Evolutionary conservation across 2,329 filamentous ascomycete species (phyloP), one percentile per base, ranked within the genome.

Genomic region (Immersiporthe knoxdaviesiana): DNA sequence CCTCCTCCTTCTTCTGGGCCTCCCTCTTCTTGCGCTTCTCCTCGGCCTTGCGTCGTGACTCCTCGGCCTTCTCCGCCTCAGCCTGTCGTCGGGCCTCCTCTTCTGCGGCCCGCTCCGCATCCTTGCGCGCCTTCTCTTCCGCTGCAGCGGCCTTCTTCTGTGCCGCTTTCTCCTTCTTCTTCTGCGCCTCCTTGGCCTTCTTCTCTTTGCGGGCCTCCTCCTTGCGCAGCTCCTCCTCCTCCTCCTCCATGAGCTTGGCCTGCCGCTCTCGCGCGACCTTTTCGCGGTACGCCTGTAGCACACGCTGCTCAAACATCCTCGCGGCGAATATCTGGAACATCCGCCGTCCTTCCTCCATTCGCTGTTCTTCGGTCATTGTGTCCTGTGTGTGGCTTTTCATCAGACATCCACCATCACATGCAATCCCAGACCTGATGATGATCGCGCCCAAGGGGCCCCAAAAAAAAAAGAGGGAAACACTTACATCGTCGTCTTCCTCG

Each of bases 241-340:
- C 84, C 79, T 99, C 96, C 78, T 97, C 92, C 35, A 99, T 85
- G 30, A 99, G 89, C 78, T 94, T 94, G 76, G 92, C 87, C 77
- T 97, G 95, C 37, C 96, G 92, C 81, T 99, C 95, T 75, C 91
- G 90, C 24, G 96, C 93, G 3, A 99, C 95, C 79, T 97, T 97
- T 82, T 98, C 95, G 79, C 94, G 92, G 81, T 99, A 99, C n/a
- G 96, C 96, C 56, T 92, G 95, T 70, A 99, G 85, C 30, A 99
- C 96, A 72, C 96, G 88, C 79, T 99, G 96, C 82, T 99, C 96
- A 79, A 99, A 99, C 96, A 99, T 99, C 72, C 96, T 90, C 69
- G 96, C 96, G 71, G 96, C 96, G 80, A 99, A 99, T 79, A 99
- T 98, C 79, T 99, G 96, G 78, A 99, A 99, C 96, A 99, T 99